A percentile compares a stretch with the other conserved stretches of the same genome.
phyloP scores from a whole-genome alignment of 352 stramenopile genomes.

The Thalassiosira sp. region DNA sequence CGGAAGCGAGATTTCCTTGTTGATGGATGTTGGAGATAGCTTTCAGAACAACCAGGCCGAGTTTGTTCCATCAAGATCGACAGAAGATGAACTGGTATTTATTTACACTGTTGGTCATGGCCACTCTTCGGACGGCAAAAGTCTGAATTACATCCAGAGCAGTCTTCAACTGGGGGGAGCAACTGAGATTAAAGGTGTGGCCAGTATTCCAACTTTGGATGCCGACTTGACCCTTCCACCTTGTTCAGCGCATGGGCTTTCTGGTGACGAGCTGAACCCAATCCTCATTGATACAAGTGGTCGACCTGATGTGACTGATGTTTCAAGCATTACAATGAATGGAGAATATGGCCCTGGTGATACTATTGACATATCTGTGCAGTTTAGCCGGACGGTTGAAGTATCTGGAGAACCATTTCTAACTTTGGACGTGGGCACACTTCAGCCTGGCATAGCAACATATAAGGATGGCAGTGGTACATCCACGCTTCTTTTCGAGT shows the following conservation, averaged over 20 bases:
- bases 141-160: conserved; percentile 53
- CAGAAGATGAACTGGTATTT: conserved; percentile 47
- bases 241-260: conserved; percentile 25
- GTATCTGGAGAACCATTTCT: conserved; percentile 61
- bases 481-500: conserved; percentile 53
- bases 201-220: conserved; percentile 48
- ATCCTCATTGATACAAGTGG: conserved; percentile 59
- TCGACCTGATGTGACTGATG: conserved; percentile 31
- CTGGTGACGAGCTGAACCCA: conserved; percentile 25
- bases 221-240: conserved; percentile 54
- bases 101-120: conserved; percentile 55
- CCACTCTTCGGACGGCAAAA: conserved; percentile 43
- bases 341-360: conserved; percentile 54
- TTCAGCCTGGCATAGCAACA: conserved; percentile 31
- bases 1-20: conserved; percentile 36
- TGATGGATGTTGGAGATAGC: conserved; percentile 45
- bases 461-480: conserved; percentile 54
- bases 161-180: conserved; percentile 27
- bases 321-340: conserved; percentile 36
- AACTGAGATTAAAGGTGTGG: conserved; percentile 38
- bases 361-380: conserved; percentile 55
- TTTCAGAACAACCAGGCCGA: conserved; percentile 15
- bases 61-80: conserved; percentile 39
- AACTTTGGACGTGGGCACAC: conserved; percentile 47
- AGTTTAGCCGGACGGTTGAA: conserved; percentile 55